These are phyloP conservation scores for Nematodospora valgi DNA, from an alignment of 805 yeast genomes.

Conservation along the genomic window DNA sequence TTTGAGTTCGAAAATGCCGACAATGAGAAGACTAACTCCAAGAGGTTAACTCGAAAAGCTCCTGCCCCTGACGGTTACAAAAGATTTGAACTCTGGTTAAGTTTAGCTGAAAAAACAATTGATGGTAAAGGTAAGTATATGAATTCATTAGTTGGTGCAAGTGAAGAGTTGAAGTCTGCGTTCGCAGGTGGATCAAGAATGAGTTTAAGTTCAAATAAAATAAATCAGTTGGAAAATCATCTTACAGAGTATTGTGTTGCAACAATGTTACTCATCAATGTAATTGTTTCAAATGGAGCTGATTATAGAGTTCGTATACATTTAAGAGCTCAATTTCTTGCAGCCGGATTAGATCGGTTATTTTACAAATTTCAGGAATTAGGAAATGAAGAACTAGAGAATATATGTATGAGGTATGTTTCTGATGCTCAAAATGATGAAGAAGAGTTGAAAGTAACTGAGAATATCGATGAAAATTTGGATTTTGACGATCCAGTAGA, in stretches of 20 bases:
- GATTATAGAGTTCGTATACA: constrained; percentile 49
- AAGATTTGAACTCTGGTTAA: constrained; percentile 70
- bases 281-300: constrained; percentile 49
- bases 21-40: constrained; percentile 7
- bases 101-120: constrained; percentile 59
- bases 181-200: constrained; percentile 10
- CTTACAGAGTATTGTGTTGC: constrained; percentile 68
- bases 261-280: constrained; percentile 66
- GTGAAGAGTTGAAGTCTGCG: constrained; percentile 64
- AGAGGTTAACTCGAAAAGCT: constrained; percentile 30
- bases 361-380: constrained; percentile 51
- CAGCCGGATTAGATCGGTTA: constrained; percentile 53
- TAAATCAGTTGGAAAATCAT: constrained; percentile 49
- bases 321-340: constrained; percentile 56
- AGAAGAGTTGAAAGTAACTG: constrained; percentile 37
- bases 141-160: constrained; percentile 91
- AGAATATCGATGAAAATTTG: constrained; percentile 38
- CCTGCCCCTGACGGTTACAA: constrained; percentile 37
- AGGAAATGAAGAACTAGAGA: constrained; percentile 55
- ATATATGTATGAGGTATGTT: constrained; percentile 62
- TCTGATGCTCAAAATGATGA: constrained; percentile 56
- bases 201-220: constrained; percentile 38
- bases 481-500: constrained; percentile 73
- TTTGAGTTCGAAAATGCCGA: constrained; percentile 31
- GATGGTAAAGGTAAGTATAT: constrained; percentile 80